Percentiles rank a stretch among this genome's conserved stretches.
Conservation (phyloP, 2,329 filamentous ascomycete genomes). For the Falciphora oryzae region DNA sequence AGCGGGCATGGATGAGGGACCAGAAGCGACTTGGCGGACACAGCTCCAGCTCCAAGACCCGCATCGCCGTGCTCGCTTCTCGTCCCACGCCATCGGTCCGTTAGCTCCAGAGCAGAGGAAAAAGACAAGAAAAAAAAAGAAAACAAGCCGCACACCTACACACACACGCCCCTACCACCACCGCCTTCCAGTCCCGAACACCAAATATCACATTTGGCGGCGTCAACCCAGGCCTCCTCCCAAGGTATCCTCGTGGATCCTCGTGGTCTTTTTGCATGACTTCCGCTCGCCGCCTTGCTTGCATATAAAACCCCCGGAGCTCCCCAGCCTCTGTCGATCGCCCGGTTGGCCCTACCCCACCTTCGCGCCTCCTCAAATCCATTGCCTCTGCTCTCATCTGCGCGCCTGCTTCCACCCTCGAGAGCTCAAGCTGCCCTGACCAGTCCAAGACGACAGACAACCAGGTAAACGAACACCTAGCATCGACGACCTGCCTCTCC, state of each 20-base stretch:
- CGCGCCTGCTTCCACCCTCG: neutral
- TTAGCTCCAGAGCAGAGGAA: neutral
- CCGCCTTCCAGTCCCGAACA: neutral
- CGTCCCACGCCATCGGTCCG: neutral
- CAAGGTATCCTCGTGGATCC: neutral
- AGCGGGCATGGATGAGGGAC: too few relatives aligned
- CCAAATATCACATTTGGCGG: neutral
- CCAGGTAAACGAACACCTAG: neutral
- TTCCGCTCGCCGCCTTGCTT: neutral
- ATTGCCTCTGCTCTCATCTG: neutral
- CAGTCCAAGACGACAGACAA: neutral
- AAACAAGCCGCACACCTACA: neutral
- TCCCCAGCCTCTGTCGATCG: slow-evolving; percentile 6
- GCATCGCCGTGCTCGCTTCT: neutral
- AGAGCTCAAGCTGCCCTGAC: neutral
- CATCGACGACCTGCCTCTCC: neutral
- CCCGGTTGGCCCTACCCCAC: neutral
- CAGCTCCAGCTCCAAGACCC: neutral
- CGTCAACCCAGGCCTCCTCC: neutral
- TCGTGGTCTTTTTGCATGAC: neutral
- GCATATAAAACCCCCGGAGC: slow-evolving; percentile 1
- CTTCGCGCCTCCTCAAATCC: neutral
- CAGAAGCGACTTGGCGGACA: too few relatives aligned
- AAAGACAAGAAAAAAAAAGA: neutral
- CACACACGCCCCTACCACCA: neutral